Percentiles rank a stretch among this genome's conserved stretches.
Evolutionary conservation across 2,329 filamentous ascomycete genomes (phyloP).

Genomic region (Fusarium subglutinans): DNA sequence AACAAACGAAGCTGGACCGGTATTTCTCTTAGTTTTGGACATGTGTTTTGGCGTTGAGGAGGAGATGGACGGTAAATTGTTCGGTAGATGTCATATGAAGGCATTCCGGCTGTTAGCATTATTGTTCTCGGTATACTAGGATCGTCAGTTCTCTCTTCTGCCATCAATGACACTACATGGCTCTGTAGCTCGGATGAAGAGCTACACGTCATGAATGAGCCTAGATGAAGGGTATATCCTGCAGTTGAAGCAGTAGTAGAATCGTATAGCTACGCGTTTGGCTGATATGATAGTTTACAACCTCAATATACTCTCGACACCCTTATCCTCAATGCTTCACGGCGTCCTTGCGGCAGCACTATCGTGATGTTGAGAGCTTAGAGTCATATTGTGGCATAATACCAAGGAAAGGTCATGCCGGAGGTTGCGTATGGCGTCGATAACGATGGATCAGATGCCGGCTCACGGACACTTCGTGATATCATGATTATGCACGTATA

Average conservation of each 20-base stretch:
- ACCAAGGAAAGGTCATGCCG: neutral
- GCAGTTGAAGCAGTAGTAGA: neutral
- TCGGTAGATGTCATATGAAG: neutral
- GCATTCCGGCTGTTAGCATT: neutral
- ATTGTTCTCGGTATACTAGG: neutral
- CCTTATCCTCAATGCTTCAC: neutral
- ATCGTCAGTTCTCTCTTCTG: neutral
- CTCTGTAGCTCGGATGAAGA: neutral
- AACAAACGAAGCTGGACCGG: neutral
- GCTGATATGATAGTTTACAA: too few relatives aligned
- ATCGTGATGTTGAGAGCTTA: neutral
- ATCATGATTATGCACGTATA: neutral
- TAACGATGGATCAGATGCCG: neutral
- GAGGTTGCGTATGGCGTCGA: neutral
- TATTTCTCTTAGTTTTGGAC: neutral
- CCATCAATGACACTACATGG: neutral
- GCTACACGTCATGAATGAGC: neutral
- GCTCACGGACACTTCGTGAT: neutral
- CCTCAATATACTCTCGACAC: neutral
- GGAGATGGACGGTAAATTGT: neutral
- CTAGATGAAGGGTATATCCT: neutral
- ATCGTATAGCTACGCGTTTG: fast-evolving
- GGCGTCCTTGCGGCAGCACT: neutral
- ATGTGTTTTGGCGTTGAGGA: neutral
- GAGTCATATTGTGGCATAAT: neutral